These are phyloP conservation scores for Salisapilia sapeloensis DNA, from an alignment of 352 stramenopile genomes.

Conservation along the genomic window DNA sequence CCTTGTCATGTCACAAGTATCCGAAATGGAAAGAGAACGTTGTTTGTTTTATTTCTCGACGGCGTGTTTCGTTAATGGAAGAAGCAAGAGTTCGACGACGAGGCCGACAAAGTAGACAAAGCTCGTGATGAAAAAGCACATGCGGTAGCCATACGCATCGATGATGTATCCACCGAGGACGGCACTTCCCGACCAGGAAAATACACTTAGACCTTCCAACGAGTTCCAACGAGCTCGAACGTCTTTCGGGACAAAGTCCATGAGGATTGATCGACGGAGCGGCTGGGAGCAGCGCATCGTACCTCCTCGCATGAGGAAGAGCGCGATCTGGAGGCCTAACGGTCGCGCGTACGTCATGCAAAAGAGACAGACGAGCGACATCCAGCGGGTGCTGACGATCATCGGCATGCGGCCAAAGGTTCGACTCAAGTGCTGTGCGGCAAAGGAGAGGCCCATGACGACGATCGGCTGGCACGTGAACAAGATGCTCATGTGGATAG, in stretches of 20 bases:
- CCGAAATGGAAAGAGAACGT: too few species aligned
- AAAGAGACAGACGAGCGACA: slow-evolving; percentile 43
- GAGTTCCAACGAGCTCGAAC: slow-evolving; percentile 64
- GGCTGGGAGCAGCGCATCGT: slow-evolving; percentile 78
- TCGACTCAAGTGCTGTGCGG: slow-evolving; percentile 27
- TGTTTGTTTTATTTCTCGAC: slow-evolving; percentile 10
- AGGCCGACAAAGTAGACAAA: slow-evolving; percentile 43
- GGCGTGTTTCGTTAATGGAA: slow-evolving; percentile 42
- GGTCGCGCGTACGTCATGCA: slow-evolving; percentile 41
- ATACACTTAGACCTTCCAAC: slow-evolving; percentile 52
- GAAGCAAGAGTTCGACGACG: slow-evolving; percentile 29
- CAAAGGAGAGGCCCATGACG: slow-evolving; percentile 44
- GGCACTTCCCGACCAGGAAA: slow-evolving; percentile 66
- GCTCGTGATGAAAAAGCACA: slow-evolving; percentile 67
- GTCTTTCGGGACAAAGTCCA: slow-evolving; percentile 63
- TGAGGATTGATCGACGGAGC: slow-evolving; percentile 53
- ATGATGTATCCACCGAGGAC: slow-evolving; percentile 62
- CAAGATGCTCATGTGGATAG: slow-evolving; percentile 48
- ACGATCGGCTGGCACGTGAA: slow-evolving; percentile 53
- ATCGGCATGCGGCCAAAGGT: slow-evolving; percentile 50
- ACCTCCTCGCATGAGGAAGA: slow-evolving; percentile 60
- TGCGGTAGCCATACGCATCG: slow-evolving; percentile 57
- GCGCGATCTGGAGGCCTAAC: slow-evolving; percentile 29
- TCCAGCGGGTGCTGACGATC: slow-evolving; percentile 38
- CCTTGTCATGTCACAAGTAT: too few species aligned